These are phyloP conservation scores for Xanthoparmelia taractica DNA, from an alignment of 495 filamentous ascomycete species.

Conservation along the genomic window DNA sequence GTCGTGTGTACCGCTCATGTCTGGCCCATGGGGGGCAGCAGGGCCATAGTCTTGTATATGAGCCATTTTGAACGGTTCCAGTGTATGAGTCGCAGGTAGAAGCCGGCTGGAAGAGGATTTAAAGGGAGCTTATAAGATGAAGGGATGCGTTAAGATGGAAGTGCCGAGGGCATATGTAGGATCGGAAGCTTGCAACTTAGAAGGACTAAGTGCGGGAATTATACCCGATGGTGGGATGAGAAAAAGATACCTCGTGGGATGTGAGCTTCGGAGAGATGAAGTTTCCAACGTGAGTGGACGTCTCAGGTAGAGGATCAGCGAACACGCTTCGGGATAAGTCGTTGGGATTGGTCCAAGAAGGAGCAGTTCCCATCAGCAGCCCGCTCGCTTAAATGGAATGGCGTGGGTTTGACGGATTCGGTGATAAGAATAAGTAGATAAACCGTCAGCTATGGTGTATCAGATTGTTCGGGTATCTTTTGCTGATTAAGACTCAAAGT, in stretches of 20 bases:
- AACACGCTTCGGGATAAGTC: not conserved
- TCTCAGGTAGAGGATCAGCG: not conserved
- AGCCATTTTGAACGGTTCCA: slow-evolving; percentile 4
- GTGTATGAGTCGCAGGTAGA: not conserved
- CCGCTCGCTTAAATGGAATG: not conserved
- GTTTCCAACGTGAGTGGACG: not conserved
- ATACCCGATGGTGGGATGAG: not conserved
- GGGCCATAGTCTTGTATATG: slow-evolving; percentile 43
- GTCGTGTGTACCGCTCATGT: slow-evolving; percentile 45
- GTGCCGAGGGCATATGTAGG: not conserved
- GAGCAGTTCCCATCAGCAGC: not conserved
- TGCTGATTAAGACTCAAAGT: not conserved
- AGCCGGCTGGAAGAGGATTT: not conserved
- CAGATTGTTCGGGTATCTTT: not conserved
- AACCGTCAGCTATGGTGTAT: too few species aligned
- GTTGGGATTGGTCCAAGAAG: not conserved
- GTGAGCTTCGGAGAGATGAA: not conserved
- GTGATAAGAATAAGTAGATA: too few species aligned
- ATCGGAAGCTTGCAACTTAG: not conserved
- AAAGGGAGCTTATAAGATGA: not conserved
- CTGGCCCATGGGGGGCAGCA: slow-evolving; percentile 48
- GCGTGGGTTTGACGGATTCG: not conserved
- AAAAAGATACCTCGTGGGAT: not conserved
- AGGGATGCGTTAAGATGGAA: not conserved
- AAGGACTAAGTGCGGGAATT: not conserved